A percentile compares a stretch with the other conserved stretches of the same genome.
phyloP scores from a whole-genome alignment of 805 yeast species.

The Candida bentonensis region DNA sequence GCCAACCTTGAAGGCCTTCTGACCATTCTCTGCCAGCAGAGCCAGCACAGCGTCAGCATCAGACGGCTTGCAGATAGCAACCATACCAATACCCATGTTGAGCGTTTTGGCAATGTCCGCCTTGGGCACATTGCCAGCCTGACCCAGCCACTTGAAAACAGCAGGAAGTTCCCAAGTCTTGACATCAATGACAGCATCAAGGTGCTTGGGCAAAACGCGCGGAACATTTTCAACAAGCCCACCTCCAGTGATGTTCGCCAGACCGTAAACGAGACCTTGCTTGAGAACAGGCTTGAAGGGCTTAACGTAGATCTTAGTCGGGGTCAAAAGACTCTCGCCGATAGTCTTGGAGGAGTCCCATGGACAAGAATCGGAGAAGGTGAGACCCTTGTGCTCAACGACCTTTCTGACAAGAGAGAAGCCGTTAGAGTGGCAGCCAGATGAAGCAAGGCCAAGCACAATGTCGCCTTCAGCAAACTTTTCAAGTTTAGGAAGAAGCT shows the following conservation, averaged over 20 bases:
- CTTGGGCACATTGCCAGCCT: constrained; percentile 78
- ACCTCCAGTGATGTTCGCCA: constrained; percentile 98
- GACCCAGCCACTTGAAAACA: constrained; percentile 89
- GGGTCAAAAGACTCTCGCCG: constrained; percentile 76
- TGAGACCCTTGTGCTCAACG: constrained; percentile 58
- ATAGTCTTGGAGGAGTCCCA: constrained; percentile 61
- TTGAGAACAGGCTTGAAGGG: constrained; percentile 65
- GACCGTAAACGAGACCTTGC: constrained; percentile 59
- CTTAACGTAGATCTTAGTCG: constrained; percentile 90
- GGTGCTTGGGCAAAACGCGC: constrained; percentile 69
- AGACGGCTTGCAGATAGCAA: constrained; percentile 59
- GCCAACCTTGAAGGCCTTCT: constrained; percentile 63
- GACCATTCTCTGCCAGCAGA: constrained; percentile 50
- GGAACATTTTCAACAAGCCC: constrained; percentile 95
- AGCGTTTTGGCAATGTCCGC: constrained; percentile 79
- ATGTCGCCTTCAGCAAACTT: constrained; percentile 70
- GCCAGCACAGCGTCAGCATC: constrained; percentile 45
- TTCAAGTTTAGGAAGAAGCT: constrained; percentile 57
- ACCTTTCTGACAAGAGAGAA: constrained; percentile 89
- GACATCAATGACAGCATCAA: constrained; percentile 74
- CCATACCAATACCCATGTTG: constrained; percentile 96
- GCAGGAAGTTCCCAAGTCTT: constrained; percentile 71
- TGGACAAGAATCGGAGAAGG: constrained; percentile 69
- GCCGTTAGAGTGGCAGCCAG: constrained; percentile 95
- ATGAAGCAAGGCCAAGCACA: constrained; percentile 73